A percentile compares a stretch with the other conserved stretches of the same genome.
These are phyloP conservation scores for Colletotrichum chlorophyti DNA, from an alignment of 2,329 filamentous ascomycete genomes.

Conservation along the genomic window DNA sequence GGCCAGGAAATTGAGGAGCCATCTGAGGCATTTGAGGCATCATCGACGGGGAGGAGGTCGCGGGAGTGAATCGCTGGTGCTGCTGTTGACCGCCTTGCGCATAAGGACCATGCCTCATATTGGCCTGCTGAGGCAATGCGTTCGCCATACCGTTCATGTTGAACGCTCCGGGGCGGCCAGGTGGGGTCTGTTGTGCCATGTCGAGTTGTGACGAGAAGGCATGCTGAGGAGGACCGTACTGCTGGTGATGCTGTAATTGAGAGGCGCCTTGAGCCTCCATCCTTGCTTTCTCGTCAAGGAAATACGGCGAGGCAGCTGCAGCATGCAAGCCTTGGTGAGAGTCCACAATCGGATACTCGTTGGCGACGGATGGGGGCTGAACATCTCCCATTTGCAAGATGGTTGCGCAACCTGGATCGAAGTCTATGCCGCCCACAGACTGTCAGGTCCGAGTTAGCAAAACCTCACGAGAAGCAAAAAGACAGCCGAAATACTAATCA, in stretches of 20 bases:
- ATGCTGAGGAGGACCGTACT: constrained; percentile 43
- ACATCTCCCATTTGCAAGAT: constrained; percentile 42
- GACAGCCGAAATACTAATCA: no score
- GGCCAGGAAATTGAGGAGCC: constrained; percentile 45
- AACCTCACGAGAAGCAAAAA: background rate
- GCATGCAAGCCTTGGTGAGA: constrained; percentile 24
- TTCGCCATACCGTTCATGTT: constrained; percentile 55
- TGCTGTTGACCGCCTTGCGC: constrained; percentile 42
- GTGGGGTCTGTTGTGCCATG: constrained; percentile 39
- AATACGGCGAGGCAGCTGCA: constrained; percentile 16
- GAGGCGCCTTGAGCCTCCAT: constrained; percentile 28
- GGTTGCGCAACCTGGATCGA: background rate
- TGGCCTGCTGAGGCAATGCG: constrained; percentile 49
- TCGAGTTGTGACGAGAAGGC: constrained; percentile 50
- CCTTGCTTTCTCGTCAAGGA: constrained; percentile 3
- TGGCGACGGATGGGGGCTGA: constrained; percentile 32
- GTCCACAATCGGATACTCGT: constrained; percentile 29
- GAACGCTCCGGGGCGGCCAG: constrained; percentile 45
- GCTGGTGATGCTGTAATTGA: constrained; percentile 32
- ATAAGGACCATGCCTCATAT: constrained; percentile 47
- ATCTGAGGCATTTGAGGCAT: constrained; percentile 47
- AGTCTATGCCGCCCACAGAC: constrained; percentile 26
- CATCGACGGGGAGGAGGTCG: constrained; percentile 42
- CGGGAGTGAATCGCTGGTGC: constrained; percentile 40
- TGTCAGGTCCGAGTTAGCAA: constrained; percentile 11